Base-by-base conservation (phyloP, 176 grass and related monocot genomes). In the bread wheat (Triticum aestivum) region DNA sequence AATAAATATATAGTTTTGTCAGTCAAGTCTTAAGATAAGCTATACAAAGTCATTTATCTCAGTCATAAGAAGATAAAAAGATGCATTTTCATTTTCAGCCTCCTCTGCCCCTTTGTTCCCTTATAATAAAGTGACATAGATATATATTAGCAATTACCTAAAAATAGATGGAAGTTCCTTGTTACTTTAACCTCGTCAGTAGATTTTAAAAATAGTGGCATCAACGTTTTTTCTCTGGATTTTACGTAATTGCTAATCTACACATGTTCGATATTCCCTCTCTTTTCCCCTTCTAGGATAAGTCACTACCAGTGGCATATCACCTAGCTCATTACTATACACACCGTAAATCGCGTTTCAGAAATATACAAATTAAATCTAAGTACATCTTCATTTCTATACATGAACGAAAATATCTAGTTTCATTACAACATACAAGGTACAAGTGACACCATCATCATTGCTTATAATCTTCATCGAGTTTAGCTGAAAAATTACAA, bases 1-100 rank as follows among this genome's bases (percentile, higher is more conserved):
- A 68, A 69, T 61, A 58, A 88, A 83, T 61, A 84, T 65, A 86
- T 26, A 61, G 30, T 44, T 45, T 63, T 29, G 65, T 86, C 33
- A 83, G 73, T 62, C 39, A 68, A 80, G 11, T 23, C 39, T 69
- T 24, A 49, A 80, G 15, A 73, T 15, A 15, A 83, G 75, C 14
- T 76, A 27, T 56, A 54, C 2, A 18, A 14, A 21, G 39, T n/a
- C 65, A 63, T 69, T 69, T 29, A 27, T 86, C 26, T 78, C 51
- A 58, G 68, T 29, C 37, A 75, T 64, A 66, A 66, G 13, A 44
- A 82, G 47, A 63, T 21, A 15, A 27, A 58, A 6, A 11, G 51
- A 59, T 17, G 32, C 6, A 71, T 79, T 32, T 69, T 79, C 18
- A 84, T 45, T 83, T 47, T 71, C 8, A 3, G 32, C 11, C n/a